Evolutionary conservation across 257 asterid species (phyloP), one percentile per base, ranked within the genome.

Genomic region (Solanum medicagineum): DNA sequence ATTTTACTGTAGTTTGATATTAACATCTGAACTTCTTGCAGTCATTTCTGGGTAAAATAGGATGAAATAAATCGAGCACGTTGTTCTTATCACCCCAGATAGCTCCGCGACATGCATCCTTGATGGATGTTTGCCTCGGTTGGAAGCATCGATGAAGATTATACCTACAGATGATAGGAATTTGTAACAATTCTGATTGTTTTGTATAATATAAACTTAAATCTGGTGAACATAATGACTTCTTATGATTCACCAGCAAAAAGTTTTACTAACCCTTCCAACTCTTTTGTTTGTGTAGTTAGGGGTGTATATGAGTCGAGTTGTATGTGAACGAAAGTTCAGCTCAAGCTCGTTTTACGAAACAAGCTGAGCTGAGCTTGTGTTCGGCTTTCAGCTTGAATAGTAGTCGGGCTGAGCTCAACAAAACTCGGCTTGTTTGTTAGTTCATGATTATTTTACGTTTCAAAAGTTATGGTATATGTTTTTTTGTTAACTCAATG

Each of bases 11-110:
- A 14, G 26, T 62, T 42, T 19, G 26, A 73, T 45, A 69, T 12
- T 22, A 16, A 66, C 53, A 57, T 10, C 63, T 68, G 49, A 17
- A 3, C 55, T 88, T 62, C 42, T 84, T 89, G 93, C 94, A 92
- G 97, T 89, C 97, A 42, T 92, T 94, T 89, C 94, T 91, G 60
- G 97, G 95, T 86, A 92, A 49, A 89, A 92, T 89, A 82, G 93
- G 94, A 87, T 91, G 95, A 93, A 26, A 26, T n/a, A 5, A 69
- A 82, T 44, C 14, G 5, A 26, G 15, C 82, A 2, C 22, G 51
- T 22, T 42, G 14, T n/a, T 11, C 0, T 24, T 75, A 75, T 77
- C 59, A 8, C 65, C 65, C 53, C 83, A 26, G 36, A 12, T 44
- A 45, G 56, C 56, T 19, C 57, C 4, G 65, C 0, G 51, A 24